Evolutionary conservation across 2,329 filamentous ascomycete species (phyloP), one percentile per base, ranked within the genome.

Genomic region (Alternaria conjuncta): DNA sequence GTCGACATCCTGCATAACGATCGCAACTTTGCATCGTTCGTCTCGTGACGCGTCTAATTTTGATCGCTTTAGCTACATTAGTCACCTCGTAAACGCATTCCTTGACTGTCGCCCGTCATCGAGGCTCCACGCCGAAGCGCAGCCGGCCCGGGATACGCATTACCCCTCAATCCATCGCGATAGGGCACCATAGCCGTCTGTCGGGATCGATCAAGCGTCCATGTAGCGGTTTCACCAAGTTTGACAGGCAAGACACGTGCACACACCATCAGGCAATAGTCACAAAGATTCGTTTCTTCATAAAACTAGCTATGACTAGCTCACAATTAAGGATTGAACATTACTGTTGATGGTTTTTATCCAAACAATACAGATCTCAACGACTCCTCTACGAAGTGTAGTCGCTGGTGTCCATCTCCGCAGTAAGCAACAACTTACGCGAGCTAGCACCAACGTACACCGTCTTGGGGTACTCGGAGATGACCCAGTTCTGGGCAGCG

Each of bases 401-500:
- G 41, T 63, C 69, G 57, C 70, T 74, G 2, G 74, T 61, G 46
- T 75, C 70, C 46, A 77, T 64, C 36, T 60, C 61, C 10, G 70
- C 72, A 47, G 74, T 82, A 12, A 90, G 81, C 21, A 82, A 83
- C 67, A 90, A 76, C 60, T 86, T 88, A 70, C 88, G 83, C 61
- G 86, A 88, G 5, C 85, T 87, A 67, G 81, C 84, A 25, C 88
- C 88, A 6, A 90, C 87, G 66, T 86, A 86, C 44, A 88, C 84
- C 61, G 82, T 88, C 83, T 89, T 89, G 56, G 84, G 79, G 69
- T 87, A 84, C 21, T 82, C 72, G 28, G 82, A 83, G 57, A 90
- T 83, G 49, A 93, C 87, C 94, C 95, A 98, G 83, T 97, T 90
- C 84, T 97, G 94, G n/a, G 82, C 78, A 2, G 76, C 84, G 1